Evolutionary conservation across 1,284 basidiomycete genomes (phyloP).

Genomic region (Waitea zeae): DNA sequence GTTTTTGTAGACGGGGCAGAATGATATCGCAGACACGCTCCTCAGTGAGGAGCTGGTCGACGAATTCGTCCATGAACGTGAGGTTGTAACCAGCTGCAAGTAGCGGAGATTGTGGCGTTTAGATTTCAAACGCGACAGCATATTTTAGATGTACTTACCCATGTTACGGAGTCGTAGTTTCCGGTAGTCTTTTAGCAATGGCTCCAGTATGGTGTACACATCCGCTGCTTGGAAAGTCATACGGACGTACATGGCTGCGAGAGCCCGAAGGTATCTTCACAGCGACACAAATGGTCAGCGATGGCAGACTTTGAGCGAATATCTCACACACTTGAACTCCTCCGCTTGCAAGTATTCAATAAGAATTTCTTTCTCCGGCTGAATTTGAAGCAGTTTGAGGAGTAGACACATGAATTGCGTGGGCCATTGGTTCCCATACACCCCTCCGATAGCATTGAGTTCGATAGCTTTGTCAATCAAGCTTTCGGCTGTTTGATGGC

Average conservation of each 20-base stretch:
- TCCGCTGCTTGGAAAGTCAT: conserved; percentile 86
- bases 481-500: conserved; percentile 48
- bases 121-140: not conserved
- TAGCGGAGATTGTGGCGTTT: not conserved
- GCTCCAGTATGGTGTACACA: conserved; percentile 88
- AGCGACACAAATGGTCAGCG: conserved; percentile 1
- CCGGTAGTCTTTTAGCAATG: conserved; percentile 83
- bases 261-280: conserved; percentile 75
- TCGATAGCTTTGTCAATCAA: conserved; percentile 88
- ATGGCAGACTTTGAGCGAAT: conserved; percentile 1
- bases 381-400: conserved; percentile 89
- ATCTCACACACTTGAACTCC: conserved; percentile 90
- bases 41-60: conserved; percentile 71
- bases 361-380: conserved; percentile 93
- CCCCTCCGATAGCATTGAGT: conserved; percentile 77
- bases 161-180: conserved; percentile 75
- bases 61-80: conserved; percentile 85
- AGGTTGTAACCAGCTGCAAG: conserved; percentile 60
- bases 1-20: conserved; percentile 76
- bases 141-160: conserved; percentile 47
- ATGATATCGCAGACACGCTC: conserved; percentile 96
- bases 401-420: conserved; percentile 86
- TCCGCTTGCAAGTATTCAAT: conserved; percentile 89
- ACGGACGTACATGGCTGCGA: conserved; percentile 89
- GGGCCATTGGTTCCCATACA: conserved; percentile 83